Percentiles rank a stretch among this genome's conserved stretches.
Evolutionary conservation across 108 stramenopile genomes (phyloP).

Genomic region (Nannochloropsis salina): DNA sequence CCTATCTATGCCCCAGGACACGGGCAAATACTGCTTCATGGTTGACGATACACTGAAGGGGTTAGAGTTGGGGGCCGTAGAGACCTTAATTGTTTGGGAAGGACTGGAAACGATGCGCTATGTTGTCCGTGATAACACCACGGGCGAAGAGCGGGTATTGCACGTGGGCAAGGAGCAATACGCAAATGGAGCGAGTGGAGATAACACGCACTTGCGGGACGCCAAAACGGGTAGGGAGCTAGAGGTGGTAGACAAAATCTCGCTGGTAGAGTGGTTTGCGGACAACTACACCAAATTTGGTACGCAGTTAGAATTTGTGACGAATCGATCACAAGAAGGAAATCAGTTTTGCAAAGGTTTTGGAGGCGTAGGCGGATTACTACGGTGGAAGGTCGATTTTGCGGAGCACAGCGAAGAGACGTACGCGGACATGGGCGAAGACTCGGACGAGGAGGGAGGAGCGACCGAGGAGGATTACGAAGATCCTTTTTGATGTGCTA

Average conservation of each 20-base stretch:
- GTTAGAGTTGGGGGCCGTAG: slow-evolving; percentile 91
- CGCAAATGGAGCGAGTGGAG: slow-evolving; percentile 43
- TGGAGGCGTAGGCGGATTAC: slow-evolving; percentile 95
- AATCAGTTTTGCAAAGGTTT: slow-evolving; percentile 98
- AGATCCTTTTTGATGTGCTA: neutral
- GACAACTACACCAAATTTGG: slow-evolving; percentile 95
- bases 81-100: slow-evolving; percentile 95
- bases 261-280: slow-evolving; percentile 96
- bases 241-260: slow-evolving; percentile 67
- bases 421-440: slow-evolving; percentile 7
- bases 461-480: slow-evolving; percentile 17
- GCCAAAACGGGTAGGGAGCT: slow-evolving; percentile 79
- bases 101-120: slow-evolving; percentile 72
- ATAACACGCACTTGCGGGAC: slow-evolving; percentile 64
- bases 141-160: slow-evolving; percentile 72
- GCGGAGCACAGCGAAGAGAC: slow-evolving; percentile 54
- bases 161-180: slow-evolving; percentile 78
- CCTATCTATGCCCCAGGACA: slow-evolving; percentile 58
- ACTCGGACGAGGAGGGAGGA: slow-evolving; percentile 14
- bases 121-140: slow-evolving; percentile 54
- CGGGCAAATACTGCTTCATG: slow-evolving; percentile 98
- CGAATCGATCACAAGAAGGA: slow-evolving; percentile 90
- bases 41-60: slow-evolving; percentile 95
- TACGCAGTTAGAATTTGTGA: slow-evolving; percentile 94
- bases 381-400: slow-evolving; percentile 97